Conservation (phyloP, 1,139 yeast species). For the Protomyces arabidopsidicola region DNA sequence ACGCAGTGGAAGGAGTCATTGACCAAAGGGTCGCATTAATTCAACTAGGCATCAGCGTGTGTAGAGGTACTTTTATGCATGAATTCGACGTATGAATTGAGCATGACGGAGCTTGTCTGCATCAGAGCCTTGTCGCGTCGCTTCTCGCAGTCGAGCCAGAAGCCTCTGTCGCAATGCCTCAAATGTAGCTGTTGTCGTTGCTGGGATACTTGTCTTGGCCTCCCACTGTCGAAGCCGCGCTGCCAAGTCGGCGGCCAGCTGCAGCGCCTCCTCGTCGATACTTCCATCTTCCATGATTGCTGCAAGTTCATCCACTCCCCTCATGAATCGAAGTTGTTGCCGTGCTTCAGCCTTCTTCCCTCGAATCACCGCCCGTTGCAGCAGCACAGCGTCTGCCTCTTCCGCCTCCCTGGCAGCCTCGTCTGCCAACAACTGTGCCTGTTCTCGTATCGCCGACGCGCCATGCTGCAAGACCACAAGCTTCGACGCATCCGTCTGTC, state of each 20-base stretch:
- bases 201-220: not conserved
- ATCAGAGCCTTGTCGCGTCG: not conserved
- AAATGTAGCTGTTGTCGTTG: not conserved
- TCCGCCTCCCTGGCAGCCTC: not conserved
- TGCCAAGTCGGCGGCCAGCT: not conserved
- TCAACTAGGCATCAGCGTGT: too few species aligned
- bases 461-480: conserved; percentile 8
- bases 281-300: not conserved
- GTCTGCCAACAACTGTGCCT: not conserved
- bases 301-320: not conserved
- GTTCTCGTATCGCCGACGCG: not conserved
- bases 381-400: not conserved
- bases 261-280: not conserved
- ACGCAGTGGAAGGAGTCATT: conserved; percentile 7
- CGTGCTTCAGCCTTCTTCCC: not conserved
- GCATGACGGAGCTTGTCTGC: not conserved
- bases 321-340: not conserved
- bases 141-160: not conserved
- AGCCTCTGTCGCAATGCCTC: not conserved
- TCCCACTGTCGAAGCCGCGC: not conserved
- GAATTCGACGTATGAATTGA: not conserved
- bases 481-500: conserved; percentile 10
- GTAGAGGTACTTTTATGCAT: too few species aligned
- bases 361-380: not conserved
- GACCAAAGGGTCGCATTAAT: not conserved